Percentiles rank a stretch among this genome's conserved stretches.
phyloP scores from a whole-genome alignment of 1,284 basidiomycete species.

The Leccinum angustisporum region DNA sequence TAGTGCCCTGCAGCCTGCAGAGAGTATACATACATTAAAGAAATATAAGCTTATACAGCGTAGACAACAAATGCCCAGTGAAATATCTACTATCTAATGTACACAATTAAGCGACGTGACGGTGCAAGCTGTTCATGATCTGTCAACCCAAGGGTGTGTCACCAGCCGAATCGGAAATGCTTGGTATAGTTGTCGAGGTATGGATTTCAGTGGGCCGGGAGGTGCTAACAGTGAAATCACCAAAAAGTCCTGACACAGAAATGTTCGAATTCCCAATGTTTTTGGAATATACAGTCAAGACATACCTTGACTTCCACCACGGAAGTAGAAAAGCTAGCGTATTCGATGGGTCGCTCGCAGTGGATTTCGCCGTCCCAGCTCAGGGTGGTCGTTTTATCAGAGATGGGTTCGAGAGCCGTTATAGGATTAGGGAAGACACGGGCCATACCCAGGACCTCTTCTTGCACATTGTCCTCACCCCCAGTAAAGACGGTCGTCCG shows the following conservation, averaged over 20 bases:
- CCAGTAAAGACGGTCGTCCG: conserved; percentile 26
- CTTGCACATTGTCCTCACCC: conserved; percentile 11
- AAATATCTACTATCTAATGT: conserved; percentile 14
- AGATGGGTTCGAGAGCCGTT: conserved; percentile 13
- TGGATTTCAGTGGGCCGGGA: conserved; percentile 28
- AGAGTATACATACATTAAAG: conserved; percentile 10
- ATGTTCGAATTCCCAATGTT: conserved; percentile 2
- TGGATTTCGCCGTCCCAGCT: conserved; percentile 48
- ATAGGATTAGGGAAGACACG: conserved; percentile 19
- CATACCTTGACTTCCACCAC: conserved; percentile 34
- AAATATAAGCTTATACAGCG: conserved; percentile 5
- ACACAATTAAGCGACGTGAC: conserved; percentile 9
- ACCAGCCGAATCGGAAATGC: conserved; percentile 50
- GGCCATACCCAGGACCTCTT: conserved; percentile 32
- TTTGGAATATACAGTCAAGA: conserved; percentile 4
- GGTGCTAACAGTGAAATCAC: conserved; percentile 40
- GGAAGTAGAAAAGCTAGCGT: conserved; percentile 42
- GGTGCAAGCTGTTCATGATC: conserved; percentile 11
- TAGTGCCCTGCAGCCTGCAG: background rate
- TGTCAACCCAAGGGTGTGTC: conserved; percentile 48
- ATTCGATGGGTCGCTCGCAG: conserved; percentile 33
- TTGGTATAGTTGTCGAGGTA: conserved; percentile 39
- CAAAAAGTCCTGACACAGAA: conserved; percentile 51
- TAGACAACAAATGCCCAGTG: background rate
- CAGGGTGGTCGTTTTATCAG: conserved; percentile 10